phyloP scores from a whole-genome alignment of 805 yeast species.

The Barnettozyma siamensis region DNA sequence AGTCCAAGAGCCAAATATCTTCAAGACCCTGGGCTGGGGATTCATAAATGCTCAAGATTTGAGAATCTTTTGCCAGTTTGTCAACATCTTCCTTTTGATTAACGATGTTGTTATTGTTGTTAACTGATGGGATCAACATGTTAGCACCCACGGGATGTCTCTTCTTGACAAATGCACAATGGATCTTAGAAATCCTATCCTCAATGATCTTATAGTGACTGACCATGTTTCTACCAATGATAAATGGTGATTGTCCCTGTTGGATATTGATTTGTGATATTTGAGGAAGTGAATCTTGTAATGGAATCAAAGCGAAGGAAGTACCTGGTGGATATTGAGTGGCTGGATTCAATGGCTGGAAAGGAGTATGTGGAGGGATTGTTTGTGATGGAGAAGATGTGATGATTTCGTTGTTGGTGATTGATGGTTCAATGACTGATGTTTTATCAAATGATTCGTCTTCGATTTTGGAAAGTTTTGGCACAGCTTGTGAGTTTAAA shows the following conservation, averaged over 20 bases:
- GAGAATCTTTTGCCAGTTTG: background rate
- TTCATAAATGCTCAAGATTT: slow-evolving; percentile 43
- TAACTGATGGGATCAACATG: no score
- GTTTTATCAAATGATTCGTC: slow-evolving; percentile 20
- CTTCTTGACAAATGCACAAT: slow-evolving; percentile 62
- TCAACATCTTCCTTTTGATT: background rate
- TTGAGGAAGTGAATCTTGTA: slow-evolving; percentile 27
- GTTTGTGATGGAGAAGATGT: background rate
- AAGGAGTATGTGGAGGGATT: slow-evolving; percentile 5
- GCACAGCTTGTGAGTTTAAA: no score
- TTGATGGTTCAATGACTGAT: slow-evolving; percentile 13
- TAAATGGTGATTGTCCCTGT: slow-evolving; percentile 60
- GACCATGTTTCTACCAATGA: slow-evolving; percentile 66
- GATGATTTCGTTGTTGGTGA: background rate
- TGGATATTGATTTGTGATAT: slow-evolving; percentile 47
- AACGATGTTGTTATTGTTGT: no score
- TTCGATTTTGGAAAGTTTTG: slow-evolving; percentile 2
- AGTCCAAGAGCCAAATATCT: slow-evolving; percentile 76
- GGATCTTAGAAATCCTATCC: slow-evolving; percentile 75
- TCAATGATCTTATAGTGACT: slow-evolving; percentile 62
- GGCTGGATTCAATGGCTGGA: slow-evolving; percentile 15
- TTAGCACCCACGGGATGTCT: slow-evolving; percentile 49
- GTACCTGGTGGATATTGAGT: slow-evolving; percentile 46
- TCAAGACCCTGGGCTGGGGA: slow-evolving; percentile 70
- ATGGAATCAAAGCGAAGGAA: slow-evolving; percentile 54